Conservation (phyloP, 139 green algal species). For the Haematococcus lacustris region DNA sequence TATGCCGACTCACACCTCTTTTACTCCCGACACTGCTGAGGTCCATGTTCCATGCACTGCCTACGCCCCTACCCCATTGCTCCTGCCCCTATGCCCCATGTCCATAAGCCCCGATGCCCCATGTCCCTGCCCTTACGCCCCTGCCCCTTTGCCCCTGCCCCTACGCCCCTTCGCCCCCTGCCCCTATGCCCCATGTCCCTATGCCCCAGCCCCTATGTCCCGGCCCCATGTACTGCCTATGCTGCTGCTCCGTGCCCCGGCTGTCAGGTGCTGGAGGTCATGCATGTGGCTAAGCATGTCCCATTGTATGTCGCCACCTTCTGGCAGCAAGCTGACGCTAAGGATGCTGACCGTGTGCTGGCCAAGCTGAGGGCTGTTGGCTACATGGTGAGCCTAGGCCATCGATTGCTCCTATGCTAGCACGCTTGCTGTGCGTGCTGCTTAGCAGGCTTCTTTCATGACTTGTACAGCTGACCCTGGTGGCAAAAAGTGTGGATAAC, state of each 20-base stretch:
- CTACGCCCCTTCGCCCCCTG: not conserved
- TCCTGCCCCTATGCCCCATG: not conserved
- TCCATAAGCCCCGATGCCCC: not conserved
- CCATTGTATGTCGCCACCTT: constrained; percentile 21
- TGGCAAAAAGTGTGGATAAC: not conserved
- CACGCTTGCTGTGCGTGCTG: not conserved
- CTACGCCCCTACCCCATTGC: no score
- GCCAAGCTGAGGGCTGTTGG: not conserved
- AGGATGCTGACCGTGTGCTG: not conserved
- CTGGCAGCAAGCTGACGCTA: constrained; percentile 16
- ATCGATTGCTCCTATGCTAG: not conserved
- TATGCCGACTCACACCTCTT: no score
- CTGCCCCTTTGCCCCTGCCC: no score
- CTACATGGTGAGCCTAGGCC: constrained; percentile 8
- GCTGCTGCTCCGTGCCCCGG: not conserved
- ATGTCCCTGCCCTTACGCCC: no score
- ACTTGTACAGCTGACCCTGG: not conserved
- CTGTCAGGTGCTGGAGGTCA: not conserved
- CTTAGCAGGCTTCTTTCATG: not conserved
- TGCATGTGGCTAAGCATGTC: not conserved
- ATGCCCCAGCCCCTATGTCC: not conserved
- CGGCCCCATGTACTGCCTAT: not conserved
- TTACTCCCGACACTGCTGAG: no score
- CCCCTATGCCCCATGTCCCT: no score
- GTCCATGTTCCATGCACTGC: no score